Percentiles rank a stretch among this genome's conserved stretches.
phyloP scores from a whole-genome alignment of 192 early-diverging fungal genomes.

The Paraglomus brasilianum region DNA sequence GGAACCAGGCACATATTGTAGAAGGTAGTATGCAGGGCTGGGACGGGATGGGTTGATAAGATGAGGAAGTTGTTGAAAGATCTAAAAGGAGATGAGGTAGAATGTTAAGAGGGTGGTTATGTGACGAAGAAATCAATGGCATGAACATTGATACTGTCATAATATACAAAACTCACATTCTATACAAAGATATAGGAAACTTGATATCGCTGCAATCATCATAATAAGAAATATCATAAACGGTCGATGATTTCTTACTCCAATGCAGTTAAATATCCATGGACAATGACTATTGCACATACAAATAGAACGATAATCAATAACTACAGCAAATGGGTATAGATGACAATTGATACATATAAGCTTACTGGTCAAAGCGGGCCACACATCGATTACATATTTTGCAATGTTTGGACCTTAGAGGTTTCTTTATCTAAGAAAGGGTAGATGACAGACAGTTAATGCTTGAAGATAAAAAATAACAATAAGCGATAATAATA shows the following conservation, averaged over 20 bases:
- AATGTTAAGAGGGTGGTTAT: constrained; percentile 35
- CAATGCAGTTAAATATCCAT: constrained; percentile 96
- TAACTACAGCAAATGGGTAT: neutral
- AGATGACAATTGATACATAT: neutral
- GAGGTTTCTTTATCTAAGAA: constrained; percentile 70
- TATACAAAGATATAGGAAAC: constrained; percentile 61
- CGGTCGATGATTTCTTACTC: constrained; percentile 79
- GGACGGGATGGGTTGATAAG: constrained; percentile 52
- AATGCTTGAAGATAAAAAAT: constrained; percentile 12
- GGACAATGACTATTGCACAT: constrained; percentile 75
- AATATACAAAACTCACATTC: constrained; percentile 55
- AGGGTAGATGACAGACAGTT: neutral
- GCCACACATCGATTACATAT: constrained; percentile 92
- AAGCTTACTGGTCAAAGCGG: constrained; percentile 82
- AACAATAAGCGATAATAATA: constrained; percentile 17
- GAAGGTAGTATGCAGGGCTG: constrained; percentile 59
- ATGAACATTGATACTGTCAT: constrained; percentile 33
- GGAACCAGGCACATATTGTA: constrained; percentile 69
- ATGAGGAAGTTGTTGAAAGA: constrained; percentile 42
- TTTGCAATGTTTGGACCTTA: constrained; percentile 94
- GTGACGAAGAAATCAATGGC: constrained; percentile 15
- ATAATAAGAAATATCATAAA: constrained; percentile 81
- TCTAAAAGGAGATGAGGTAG: constrained; percentile 34
- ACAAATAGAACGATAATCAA: neutral
- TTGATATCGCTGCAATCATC: constrained; percentile 58